Conservation (phyloP, 495 filamentous ascomycete genomes). For the Saxophila tyrrhenica region DNA sequence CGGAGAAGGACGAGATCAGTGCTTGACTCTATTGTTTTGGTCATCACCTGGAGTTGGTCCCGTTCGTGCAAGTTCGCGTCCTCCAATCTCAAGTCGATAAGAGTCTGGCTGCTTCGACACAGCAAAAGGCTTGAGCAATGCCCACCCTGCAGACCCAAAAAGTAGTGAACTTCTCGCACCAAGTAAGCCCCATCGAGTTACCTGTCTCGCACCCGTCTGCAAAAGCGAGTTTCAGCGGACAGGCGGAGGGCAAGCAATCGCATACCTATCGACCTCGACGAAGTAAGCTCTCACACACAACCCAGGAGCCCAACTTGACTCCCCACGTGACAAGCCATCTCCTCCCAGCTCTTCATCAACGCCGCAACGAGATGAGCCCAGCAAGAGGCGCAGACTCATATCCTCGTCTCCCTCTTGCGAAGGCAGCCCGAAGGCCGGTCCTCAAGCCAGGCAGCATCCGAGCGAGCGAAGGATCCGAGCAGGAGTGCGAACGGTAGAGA, state of each 20-base stretch:
- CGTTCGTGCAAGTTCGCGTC: not conserved
- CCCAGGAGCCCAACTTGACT: constrained; percentile 31
- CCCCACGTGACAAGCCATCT: constrained; percentile 29
- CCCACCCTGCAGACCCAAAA: constrained; percentile 44
- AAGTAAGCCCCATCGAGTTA: constrained; percentile 99
- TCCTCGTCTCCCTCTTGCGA: constrained; percentile 48
- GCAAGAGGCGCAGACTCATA: constrained; percentile 65
- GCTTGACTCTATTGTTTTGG: constrained; percentile 99
- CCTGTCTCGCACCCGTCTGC: constrained; percentile 27
- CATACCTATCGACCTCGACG: constrained; percentile 96
- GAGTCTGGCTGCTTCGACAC: constrained; percentile 59
- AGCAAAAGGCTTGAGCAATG: constrained; percentile 34
- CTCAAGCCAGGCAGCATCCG: constrained; percentile 26
- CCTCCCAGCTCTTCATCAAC: constrained; percentile 30
- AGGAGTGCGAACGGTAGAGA: constrained; percentile 33
- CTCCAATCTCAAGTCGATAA: too few relatives aligned
- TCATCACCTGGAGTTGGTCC: constrained; percentile 80
- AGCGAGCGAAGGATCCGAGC: constrained; percentile 14
- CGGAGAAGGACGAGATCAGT: constrained; percentile 52
- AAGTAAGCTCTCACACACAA: constrained; percentile 34
- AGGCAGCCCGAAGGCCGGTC: constrained; percentile 32
- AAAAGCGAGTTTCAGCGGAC: not conserved
- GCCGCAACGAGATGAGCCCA: constrained; percentile 24
- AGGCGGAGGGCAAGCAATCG: constrained; percentile 59
- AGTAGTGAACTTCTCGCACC: constrained; percentile 76